phyloP scores from a whole-genome alignment of 108 stramenopile species.

The Skeletonema marinoi region DNA sequence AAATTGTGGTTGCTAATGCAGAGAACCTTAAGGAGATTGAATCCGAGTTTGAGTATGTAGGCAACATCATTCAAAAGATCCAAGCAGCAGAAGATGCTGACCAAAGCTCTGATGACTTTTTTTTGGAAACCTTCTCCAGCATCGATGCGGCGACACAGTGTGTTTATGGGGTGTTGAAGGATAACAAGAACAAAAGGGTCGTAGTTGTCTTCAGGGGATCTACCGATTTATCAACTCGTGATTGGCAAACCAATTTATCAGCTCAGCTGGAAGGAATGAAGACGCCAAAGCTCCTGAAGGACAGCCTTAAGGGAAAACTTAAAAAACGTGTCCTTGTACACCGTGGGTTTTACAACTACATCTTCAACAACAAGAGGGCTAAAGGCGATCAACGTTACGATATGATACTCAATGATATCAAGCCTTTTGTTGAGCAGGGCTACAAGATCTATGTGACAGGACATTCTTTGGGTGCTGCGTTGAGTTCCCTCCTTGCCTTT shows the following conservation, averaged over 20 bases:
- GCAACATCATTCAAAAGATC: background rate
- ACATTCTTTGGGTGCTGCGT: slow-evolving; percentile 5
- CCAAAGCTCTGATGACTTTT: background rate
- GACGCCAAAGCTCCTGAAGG: background rate
- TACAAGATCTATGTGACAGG: background rate
- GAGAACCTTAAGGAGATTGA: background rate
- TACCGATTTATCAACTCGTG: background rate
- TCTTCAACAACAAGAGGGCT: background rate
- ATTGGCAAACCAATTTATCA: background rate
- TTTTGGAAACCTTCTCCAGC: background rate
- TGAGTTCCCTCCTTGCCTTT: slow-evolving; percentile 12
- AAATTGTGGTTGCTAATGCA: background rate
- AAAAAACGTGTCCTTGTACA: background rate
- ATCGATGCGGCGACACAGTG: background rate
- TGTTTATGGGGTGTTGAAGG: background rate
- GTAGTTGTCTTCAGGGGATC: background rate
- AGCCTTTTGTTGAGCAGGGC: background rate
- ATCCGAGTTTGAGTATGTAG: background rate
- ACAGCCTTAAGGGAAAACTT: background rate
- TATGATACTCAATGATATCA: background rate
- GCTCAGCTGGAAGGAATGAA: background rate
- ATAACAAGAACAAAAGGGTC: background rate
- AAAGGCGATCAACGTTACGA: background rate
- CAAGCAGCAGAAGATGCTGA: background rate
- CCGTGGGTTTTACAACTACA: background rate